Base-by-base conservation (phyloP, 1,284 basidiomycete genomes). In the Ganoderma meredithae region DNA sequence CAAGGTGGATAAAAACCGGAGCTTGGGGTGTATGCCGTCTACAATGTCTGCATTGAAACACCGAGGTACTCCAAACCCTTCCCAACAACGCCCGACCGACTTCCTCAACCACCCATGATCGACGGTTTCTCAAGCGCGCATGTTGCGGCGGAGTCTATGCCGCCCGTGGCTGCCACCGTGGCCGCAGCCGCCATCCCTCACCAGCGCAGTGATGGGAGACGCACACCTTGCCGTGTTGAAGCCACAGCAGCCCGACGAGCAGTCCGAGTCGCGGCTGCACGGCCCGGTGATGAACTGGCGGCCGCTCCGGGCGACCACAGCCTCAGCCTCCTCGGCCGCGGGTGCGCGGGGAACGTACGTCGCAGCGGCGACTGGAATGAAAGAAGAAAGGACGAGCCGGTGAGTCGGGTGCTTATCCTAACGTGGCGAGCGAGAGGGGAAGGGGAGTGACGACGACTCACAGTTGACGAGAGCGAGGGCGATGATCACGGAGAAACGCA, bases 221-320 rank as follows among this genome's bases (percentile, higher is more conserved):
- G 69, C 69, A 59, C 69, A 70, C 62, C 65, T 67, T 62, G 65
- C 69, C 39, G 40, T 43, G 12, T 15, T 59, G 65, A 70, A 70
- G 43, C 62, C 69, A 52, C 69, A 70, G 60, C 69, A 70, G 44
- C 31, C 33, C 13, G 64, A 63, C 13, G 62, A 58, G 40, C 69
- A 70, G 55, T 70, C 69, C 9, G 63, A 58, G 59, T 70, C 69
- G 31, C 22, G 17, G 3, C 9, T 13, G 60, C 69, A 67, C 27
- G 60, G 63, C 40, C 69, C 47, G 17, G 8, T 4, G 47, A 22
- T 22, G n/a, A 22, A 10, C 22, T 22, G n/a, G 8, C 10, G 22
- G n/a, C n/a, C 47, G 47, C 13, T 5, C 19, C 47, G 47, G 47
- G 47, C 47, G 22, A 49, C 47, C 47, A 49, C 12, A 22, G 47